Evolutionary conservation across 495 filamentous ascomycete genomes (phyloP).

Genomic region (Symbiotaphrina buchneri): DNA sequence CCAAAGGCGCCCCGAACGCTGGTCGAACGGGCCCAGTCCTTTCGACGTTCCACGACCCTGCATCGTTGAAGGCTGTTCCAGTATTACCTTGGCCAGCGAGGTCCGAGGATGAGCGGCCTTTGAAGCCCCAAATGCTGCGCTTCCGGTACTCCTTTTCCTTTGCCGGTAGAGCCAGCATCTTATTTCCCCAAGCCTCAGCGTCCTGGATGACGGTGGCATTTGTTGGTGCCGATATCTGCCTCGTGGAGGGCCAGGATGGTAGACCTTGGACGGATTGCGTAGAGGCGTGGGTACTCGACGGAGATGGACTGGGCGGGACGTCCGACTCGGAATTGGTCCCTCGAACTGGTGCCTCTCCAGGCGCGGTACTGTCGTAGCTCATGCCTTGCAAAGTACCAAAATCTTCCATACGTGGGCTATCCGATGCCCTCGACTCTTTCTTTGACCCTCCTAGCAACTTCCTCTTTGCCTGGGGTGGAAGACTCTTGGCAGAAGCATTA

Average conservation of each 20-base stretch:
- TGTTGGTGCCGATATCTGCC: slow-evolving; percentile 66
- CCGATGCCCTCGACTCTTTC: slow-evolving; percentile 4
- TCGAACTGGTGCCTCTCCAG: slow-evolving; percentile 45
- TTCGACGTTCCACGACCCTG: slow-evolving; percentile 9
- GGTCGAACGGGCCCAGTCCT: slow-evolving; percentile 36
- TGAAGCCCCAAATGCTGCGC: slow-evolving; percentile 86
- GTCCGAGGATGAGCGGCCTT: slow-evolving; percentile 40
- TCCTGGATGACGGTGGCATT: slow-evolving; percentile 76
- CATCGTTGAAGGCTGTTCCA: slow-evolving; percentile 18
- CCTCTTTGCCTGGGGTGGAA: neutral
- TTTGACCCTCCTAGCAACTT: neutral
- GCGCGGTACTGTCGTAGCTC: slow-evolving; percentile 64
- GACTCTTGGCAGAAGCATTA: neutral
- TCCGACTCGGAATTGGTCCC: slow-evolving; percentile 17
- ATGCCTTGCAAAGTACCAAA: slow-evolving; percentile 45
- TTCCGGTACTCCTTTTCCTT: slow-evolving; percentile 70
- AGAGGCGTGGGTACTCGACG: slow-evolving; percentile 14
- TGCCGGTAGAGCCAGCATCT: slow-evolving; percentile 23
- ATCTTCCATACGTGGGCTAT: slow-evolving; percentile 9
- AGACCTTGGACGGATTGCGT: slow-evolving; percentile 11
- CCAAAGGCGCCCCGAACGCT: slow-evolving; percentile 70
- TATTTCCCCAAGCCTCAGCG: slow-evolving; percentile 71
- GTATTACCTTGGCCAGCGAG: slow-evolving; percentile 15
- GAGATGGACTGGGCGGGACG: too few relatives aligned
- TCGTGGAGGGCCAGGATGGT: slow-evolving; percentile 18